phyloP scores from a whole-genome alignment of 2,329 filamentous ascomycete genomes.

The Plectosphaerella plurivora region DNA sequence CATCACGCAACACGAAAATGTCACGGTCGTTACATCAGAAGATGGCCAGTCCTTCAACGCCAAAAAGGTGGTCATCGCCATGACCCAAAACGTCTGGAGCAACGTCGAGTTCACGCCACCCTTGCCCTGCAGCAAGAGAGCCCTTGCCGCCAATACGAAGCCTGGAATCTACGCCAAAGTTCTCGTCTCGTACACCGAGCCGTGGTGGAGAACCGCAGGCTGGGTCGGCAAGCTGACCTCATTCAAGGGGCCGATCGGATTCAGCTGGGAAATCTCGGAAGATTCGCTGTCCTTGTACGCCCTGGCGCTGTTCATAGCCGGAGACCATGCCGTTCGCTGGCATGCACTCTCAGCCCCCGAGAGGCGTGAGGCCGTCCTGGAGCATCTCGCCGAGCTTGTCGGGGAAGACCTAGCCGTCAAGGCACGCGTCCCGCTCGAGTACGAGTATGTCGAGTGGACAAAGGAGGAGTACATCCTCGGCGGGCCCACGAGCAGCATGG shows the following conservation, averaged over 20 bases:
- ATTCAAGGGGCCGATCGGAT: constrained; percentile 19
- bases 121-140: constrained; percentile 21
- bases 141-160: constrained; percentile 20
- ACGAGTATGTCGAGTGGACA: constrained; percentile 13
- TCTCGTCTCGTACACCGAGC: constrained; percentile 33
- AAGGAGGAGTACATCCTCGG: constrained; percentile 13
- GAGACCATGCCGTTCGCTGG: constrained; percentile 22
- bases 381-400: constrained; percentile 12
- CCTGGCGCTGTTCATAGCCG: constrained; percentile 25
- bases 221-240: constrained; percentile 37
- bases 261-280: constrained; percentile 20
- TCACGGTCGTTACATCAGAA: constrained; percentile 11
- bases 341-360: constrained; percentile 9
- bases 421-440: constrained; percentile 8
- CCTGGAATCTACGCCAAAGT: constrained; percentile 30
- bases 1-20: constrained; percentile 10
- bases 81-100: constrained; percentile 17
- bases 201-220: constrained; percentile 39
- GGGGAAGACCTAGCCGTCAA: constrained; percentile 5
- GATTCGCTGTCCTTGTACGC: constrained; percentile 16
- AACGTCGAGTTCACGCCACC: constrained; percentile 17
- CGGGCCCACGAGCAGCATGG: constrained; percentile 9
- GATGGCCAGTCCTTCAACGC: constrained; percentile 8
- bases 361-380: constrained; percentile 10
- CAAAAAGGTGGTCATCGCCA: constrained; percentile 19